These are phyloP conservation scores for Aspergillus awamori DNA, from an alignment of 2,329 filamentous ascomycete species.

Conservation along the genomic window DNA sequence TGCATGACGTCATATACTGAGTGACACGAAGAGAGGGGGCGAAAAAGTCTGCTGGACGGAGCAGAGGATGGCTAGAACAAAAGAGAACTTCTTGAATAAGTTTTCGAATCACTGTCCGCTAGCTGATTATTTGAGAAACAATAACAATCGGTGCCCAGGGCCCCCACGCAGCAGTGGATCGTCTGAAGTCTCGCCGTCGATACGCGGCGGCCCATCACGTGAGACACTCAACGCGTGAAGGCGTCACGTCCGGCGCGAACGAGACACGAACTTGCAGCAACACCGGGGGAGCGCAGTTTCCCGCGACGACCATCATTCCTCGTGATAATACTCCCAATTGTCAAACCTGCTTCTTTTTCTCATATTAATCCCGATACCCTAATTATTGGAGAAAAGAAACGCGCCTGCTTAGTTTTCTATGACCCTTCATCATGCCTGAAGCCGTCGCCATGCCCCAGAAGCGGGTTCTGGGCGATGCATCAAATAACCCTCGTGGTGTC, in stretches of 20 bases:
- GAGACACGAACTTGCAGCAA: slow-evolving; percentile 19
- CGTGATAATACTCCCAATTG: neutral
- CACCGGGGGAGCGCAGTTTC: slow-evolving; percentile 15
- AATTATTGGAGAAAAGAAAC: neutral
- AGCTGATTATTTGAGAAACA: neutral
- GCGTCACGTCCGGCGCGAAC: slow-evolving; percentile 25
- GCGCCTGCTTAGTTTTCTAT: slow-evolving; percentile 17
- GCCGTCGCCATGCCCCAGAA: slow-evolving; percentile 62
- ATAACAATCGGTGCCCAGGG: neutral
- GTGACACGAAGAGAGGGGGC: neutral
- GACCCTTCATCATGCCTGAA: slow-evolving; percentile 41
- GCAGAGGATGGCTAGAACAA: neutral
- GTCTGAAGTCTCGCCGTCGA: neutral
- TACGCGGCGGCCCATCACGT: slow-evolving; percentile 1
- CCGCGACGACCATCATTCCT: slow-evolving; percentile 12
- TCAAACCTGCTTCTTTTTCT: neutral
- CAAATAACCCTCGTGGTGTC: slow-evolving; percentile 65
- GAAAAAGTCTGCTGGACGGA: neutral
- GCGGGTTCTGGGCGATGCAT: slow-evolving; percentile 70
- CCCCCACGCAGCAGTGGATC: neutral
- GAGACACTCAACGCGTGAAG: slow-evolving; percentile 17
- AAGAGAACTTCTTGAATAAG: no score
- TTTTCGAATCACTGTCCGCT: no score
- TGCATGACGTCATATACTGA: neutral
- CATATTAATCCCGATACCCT: no score